Evolutionary conservation across 306 rosid species (phyloP), one percentile per base, ranked within the genome.

Genomic region (Morella rubra): DNA sequence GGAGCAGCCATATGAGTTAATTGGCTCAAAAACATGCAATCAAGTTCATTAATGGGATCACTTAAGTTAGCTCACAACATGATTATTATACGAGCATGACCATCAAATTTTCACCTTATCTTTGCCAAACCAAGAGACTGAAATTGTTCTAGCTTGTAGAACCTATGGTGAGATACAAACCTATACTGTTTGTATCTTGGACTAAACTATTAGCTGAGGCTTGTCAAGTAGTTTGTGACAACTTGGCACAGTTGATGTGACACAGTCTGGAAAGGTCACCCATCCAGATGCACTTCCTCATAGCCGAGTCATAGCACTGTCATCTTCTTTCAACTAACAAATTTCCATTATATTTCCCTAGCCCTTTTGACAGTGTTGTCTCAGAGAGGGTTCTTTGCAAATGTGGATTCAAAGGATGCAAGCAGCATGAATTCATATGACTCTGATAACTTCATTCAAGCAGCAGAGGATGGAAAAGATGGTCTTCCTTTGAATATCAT

Each of bases 341-440:
- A 80, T 61, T 81, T 71, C 60, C 8, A 27, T 47, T 76, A 42
- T 77, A 65, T 52, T 88, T 86, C 69, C 58, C 47, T 74, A 90
- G 98, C 95, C 14, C 91, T 94, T 77, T 79, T 94, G 88, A 87
- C 92, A 20, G 88, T 92, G 46, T 83, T 94, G 83, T 87, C 91
- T 71, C 90, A 69, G 84, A 84, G 91, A 77, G 90, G 92, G 87
- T 73, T 86, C 65, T 76, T 92, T 54, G 77, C 81, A 64, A 86
- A 82, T 77, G 86, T 76, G 83, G 79, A 62, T 84, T 82, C 86
- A 86, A 79, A 73, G 78, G 83, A 85, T 61, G 54, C 50, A 73
- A 75, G 51, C 78, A 49, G 75, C 84, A 69, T 83, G 79, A 60
- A 71, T 81, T 80, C 74, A 42, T 73, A 66, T 49, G 90, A 82